Evolutionary conservation across 108 stramenopile species (phyloP), one percentile per base, ranked within the genome.

Genomic region (Epithemia pelagica): DNA sequence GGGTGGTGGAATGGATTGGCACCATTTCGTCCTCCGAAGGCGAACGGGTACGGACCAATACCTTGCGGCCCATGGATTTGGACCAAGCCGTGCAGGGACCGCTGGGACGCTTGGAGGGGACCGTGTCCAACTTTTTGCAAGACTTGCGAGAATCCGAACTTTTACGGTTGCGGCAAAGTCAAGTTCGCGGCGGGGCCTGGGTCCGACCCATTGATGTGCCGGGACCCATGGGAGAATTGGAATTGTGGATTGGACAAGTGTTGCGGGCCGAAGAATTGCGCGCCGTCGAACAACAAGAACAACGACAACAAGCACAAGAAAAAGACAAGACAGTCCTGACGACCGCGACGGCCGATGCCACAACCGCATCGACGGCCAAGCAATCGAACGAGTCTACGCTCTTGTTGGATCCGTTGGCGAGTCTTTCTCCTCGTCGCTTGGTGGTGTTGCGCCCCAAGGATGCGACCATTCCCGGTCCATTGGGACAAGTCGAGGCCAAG

Each of bases 181-280:
- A 68, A 58, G 64, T 26, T 15, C 71, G 82, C 27, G 90, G 85
- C 29, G 78, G 82, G 7, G 82, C 77, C 23, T 60, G 73, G 19
- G 85, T 88, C 1, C 69, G 90, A 27, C 90, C 90, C 10, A 88
- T 91, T 52, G 90, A 91, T 78, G 80, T 91, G 32, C 87, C 90
- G 15, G 90, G 90, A 20, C 90, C 90, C 2, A 53, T 91, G 59
- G 90, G 90, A 0, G 90, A 91, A 71, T 74, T 91, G 37, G 90
- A 91, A 51, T 63, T 76, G 59, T 67, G 70, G 32, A 79, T 86
- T 0, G 64, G 80, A 54, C 85, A 88, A 62, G 64, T 87, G 10
- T 67, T 88, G 23, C 58, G 73, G 10, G 82, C 85, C 15, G 90
- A 91, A 68, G 73, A 80, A 63, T 78, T 78, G 61, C 68, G 90